Conservation (phyloP, 441 rosid species). For the Euphorbia schlechtendalii region DNA sequence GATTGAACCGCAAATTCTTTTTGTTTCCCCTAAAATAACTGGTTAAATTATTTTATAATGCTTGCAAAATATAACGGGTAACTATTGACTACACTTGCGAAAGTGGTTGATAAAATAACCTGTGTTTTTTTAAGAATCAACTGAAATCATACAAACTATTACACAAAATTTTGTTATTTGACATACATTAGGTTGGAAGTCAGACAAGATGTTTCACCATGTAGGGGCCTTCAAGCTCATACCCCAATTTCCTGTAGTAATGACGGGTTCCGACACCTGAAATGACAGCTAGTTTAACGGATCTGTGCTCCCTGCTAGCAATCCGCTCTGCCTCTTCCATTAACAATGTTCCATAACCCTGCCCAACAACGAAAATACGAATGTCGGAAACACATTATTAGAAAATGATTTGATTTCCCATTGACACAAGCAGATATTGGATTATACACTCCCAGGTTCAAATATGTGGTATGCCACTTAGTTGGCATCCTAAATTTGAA, state of each 20-base stretch:
- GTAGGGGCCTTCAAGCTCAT: conserved; percentile 94
- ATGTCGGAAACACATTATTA: background rate
- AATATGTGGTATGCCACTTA: background rate
- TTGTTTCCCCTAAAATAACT: too few relatives aligned
- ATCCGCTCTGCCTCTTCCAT: conserved; percentile 98
- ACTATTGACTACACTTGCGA: too few relatives aligned
- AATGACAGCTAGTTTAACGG: conserved; percentile 77
- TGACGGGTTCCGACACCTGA: conserved; percentile 99
- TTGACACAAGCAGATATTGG: background rate
- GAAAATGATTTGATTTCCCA: background rate
- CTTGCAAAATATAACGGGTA: too few relatives aligned
- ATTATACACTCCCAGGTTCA: background rate
- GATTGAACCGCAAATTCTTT: too few relatives aligned
- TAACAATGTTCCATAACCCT: conserved; percentile 98
- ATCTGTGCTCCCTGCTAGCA: conserved; percentile 70
- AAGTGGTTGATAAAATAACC: too few relatives aligned
- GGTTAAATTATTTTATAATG: too few relatives aligned
- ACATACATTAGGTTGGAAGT: conserved; percentile 8
- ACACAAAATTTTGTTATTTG: conserved; percentile 30
- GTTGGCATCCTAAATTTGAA: background rate
- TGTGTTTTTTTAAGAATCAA: too few relatives aligned
- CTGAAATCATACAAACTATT: too few relatives aligned
- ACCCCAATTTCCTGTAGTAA: conserved; percentile 89
- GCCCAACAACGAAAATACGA: conserved; percentile 5
- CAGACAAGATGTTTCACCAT: conserved; percentile 82